These are phyloP conservation scores for Podospora fimiseda DNA, from an alignment of 495 filamentous ascomycete species.

Conservation along the genomic window DNA sequence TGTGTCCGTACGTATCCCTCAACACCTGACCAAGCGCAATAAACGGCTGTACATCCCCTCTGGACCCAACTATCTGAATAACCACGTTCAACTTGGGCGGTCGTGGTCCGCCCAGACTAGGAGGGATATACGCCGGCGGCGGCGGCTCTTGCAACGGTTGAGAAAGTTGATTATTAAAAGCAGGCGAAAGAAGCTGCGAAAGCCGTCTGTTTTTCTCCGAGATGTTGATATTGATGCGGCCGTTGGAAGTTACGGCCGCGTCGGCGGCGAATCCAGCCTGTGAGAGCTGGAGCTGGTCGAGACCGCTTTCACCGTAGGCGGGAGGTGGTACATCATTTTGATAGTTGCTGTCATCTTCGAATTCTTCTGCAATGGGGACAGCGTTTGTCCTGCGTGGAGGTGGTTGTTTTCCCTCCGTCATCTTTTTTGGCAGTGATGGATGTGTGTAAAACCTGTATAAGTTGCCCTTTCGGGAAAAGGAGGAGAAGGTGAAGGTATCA, in stretches of 20 bases:
- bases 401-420: not conserved
- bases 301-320: slow-evolving; percentile 39
- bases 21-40: slow-evolving; percentile 63
- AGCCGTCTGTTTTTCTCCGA: slow-evolving; percentile 58
- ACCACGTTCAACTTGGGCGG: slow-evolving; percentile 62
- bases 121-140: slow-evolving; percentile 56
- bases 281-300: slow-evolving; percentile 42
- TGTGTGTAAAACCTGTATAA: not conserved
- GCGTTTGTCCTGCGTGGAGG: slow-evolving; percentile 14
- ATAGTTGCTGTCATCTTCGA: slow-evolving; percentile 18
- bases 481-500: no score
- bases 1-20: slow-evolving; percentile 60
- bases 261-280: slow-evolving; percentile 44
- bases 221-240: slow-evolving; percentile 70
- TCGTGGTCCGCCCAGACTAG: slow-evolving; percentile 53
- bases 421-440: no score
- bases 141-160: slow-evolving; percentile 32
- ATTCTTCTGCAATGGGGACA: slow-evolving; percentile 19
- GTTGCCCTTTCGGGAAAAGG: no score
- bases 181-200: slow-evolving; percentile 58
- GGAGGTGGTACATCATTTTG: slow-evolving; percentile 31
- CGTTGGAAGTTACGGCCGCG: slow-evolving; percentile 50
- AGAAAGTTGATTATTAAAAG: slow-evolving; percentile 53
- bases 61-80: slow-evolving; percentile 70
- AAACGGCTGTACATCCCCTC: slow-evolving; percentile 75